Conservation (phyloP, 306 rosid species). For the Betula pendula region DNA sequence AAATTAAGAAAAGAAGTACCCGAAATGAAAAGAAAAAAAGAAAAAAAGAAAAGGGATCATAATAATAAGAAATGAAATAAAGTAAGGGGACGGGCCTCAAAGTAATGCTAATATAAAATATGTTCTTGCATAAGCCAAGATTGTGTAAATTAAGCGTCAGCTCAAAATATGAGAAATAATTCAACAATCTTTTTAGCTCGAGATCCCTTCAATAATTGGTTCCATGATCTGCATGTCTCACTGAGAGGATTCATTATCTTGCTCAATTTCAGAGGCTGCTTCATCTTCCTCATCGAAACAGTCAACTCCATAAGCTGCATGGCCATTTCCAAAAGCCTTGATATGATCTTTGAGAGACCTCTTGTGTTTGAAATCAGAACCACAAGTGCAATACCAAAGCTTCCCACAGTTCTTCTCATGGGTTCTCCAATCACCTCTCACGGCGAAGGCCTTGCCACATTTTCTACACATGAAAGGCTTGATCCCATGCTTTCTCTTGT, state of each 20-base stretch:
- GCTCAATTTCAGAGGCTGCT: constrained; percentile 66
- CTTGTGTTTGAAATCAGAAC: constrained; percentile 91
- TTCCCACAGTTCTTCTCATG: constrained; percentile 97
- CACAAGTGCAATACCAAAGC: constrained; percentile 94
- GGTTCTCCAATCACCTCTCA: constrained; percentile 95
- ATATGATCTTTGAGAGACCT: constrained; percentile 89
- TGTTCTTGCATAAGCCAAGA: background rate
- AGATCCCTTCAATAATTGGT: constrained; percentile 3
- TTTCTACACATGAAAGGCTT: constrained; percentile 86
- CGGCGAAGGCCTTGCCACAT: constrained; percentile 92
- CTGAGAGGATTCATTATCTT: constrained; percentile 43
- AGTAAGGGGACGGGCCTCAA: background rate
- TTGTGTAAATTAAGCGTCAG: background rate
- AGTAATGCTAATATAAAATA: background rate
- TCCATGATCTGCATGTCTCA: constrained; percentile 23
- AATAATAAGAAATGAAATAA: background rate
- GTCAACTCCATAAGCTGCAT: constrained; percentile 66
- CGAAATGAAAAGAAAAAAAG: background rate
- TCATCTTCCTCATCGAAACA: constrained; percentile 70
- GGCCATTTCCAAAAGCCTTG: constrained; percentile 86
- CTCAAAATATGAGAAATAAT: constrained; percentile 21
- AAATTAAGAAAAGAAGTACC: too few relatives aligned
- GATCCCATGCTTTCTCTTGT: constrained; percentile 90
- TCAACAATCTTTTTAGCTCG: constrained; percentile 3
- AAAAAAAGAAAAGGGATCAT: background rate